Conservation (phyloP, 1,284 basidiomycete genomes). For the Vanrija sp. region DNA sequence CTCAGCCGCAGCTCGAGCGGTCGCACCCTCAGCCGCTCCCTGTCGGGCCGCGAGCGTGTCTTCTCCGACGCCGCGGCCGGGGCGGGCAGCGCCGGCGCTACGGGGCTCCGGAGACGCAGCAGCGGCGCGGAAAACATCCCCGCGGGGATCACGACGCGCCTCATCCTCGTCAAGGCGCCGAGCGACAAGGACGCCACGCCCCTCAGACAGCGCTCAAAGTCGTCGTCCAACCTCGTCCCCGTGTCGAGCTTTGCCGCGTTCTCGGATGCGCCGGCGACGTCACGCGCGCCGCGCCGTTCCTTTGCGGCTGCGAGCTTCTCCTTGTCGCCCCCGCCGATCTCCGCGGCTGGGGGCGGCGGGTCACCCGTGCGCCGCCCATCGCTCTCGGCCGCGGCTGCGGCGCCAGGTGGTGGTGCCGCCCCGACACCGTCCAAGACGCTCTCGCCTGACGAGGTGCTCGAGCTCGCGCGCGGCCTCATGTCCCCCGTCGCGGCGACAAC, state of each 20-base stretch:
- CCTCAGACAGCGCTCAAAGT: constrained; percentile 31
- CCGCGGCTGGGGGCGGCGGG: constrained; percentile 2
- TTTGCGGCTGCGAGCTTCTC: constrained; percentile 38
- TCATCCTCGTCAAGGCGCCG: constrained; percentile 47
- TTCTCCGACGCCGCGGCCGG: constrained; percentile 2
- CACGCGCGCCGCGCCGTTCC: constrained; percentile 32
- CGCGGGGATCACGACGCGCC: constrained; percentile 21
- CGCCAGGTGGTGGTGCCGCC: not conserved
- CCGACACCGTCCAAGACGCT: constrained; percentile 19
- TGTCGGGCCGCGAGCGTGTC: constrained; percentile 10
- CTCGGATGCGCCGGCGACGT: constrained; percentile 26
- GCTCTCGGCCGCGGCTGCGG: not conserved
- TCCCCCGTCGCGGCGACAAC: constrained; percentile 35
- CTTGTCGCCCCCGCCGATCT: constrained; percentile 16
- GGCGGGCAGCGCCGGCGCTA: not conserved
- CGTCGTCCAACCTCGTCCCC: constrained; percentile 32
- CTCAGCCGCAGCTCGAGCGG: not conserved
- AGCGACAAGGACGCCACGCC: constrained; percentile 12
- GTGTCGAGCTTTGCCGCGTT: constrained; percentile 16
- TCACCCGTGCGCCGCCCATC: constrained; percentile 1
- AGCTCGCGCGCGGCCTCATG: constrained; percentile 34
- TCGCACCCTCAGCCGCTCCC: constrained; percentile 5
- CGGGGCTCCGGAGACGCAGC: too few relatives aligned
- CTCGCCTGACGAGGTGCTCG: constrained; percentile 42
- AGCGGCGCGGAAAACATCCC: not conserved